A percentile compares a stretch with the other conserved stretches of the same genome.
phyloP scores from a whole-genome alignment of 108 stramenopile genomes.

The Craspedostauros australis region DNA sequence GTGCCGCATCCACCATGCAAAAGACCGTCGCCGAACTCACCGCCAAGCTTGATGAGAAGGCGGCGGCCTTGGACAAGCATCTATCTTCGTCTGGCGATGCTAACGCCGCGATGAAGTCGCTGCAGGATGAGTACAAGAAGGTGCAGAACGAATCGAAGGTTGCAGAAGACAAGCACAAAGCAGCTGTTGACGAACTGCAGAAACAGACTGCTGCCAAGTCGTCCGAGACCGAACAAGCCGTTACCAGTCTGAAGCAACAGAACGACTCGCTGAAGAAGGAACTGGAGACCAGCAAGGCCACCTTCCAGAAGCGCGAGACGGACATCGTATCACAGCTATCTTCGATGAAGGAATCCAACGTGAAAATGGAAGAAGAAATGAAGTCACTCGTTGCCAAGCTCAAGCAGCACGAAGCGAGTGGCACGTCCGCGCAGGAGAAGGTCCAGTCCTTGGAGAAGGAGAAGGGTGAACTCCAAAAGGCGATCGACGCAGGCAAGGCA shows the following conservation, averaged over 20 bases:
- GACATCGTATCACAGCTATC: too few species aligned
- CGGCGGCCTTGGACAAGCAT: not conserved
- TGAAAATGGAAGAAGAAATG: conserved; percentile 12
- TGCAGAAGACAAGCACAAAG: not conserved
- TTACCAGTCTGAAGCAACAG: too few species aligned
- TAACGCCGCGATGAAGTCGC: not conserved
- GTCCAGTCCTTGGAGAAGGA: not conserved
- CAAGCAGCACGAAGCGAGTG: not conserved
- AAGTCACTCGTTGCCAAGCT: conserved; percentile 9
- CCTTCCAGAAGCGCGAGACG: not conserved
- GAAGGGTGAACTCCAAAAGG: not conserved
- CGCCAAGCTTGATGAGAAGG: not conserved
- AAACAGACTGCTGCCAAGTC: not conserved
- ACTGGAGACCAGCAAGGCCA: not conserved
- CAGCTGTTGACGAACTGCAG: not conserved
- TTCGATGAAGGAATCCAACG: conserved; percentile 26
- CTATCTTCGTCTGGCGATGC: too few species aligned
- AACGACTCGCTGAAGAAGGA: not conserved
- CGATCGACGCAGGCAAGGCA: not conserved
- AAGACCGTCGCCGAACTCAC: not conserved
- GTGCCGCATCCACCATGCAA: too few species aligned
- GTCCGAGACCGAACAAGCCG: too few species aligned
- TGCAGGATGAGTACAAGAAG: not conserved
- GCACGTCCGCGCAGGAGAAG: not conserved
- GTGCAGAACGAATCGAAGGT: not conserved